Conservation (phyloP, 2,329 filamentous ascomycete species). For the Phyllosticta paracitricarpa region DNA sequence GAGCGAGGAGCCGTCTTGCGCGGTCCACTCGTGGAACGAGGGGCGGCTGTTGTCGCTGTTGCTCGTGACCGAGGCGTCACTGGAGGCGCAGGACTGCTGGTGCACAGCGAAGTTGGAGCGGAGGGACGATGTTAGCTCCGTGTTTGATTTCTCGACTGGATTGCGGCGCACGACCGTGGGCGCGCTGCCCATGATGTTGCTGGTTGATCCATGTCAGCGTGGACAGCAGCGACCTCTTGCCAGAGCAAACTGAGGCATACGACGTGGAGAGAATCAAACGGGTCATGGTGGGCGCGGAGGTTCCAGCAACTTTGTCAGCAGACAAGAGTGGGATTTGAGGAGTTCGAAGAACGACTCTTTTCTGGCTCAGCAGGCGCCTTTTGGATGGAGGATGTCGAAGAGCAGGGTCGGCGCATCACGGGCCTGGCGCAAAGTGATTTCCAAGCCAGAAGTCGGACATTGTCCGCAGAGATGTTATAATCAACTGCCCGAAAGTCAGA, state of each 20-base stretch:
- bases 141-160: conserved; percentile 73
- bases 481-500: neutral
- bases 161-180: conserved; percentile 76
- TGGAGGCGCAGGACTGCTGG: conserved; percentile 44
- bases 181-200: conserved; percentile 77
- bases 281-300: conserved; percentile 26
- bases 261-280: conserved; percentile 79
- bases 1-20: conserved; percentile 39
- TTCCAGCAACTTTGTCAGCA: neutral
- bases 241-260: conserved; percentile 42
- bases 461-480: conserved; percentile 3
- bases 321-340: neutral
- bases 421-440: conserved; percentile 10
- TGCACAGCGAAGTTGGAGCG: conserved; percentile 72
- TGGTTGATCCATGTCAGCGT: conserved; percentile 44
- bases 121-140: conserved; percentile 82
- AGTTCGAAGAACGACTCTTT: neutral
- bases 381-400: conserved; percentile 2
- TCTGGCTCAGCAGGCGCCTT: neutral
- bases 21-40: conserved; percentile 55
- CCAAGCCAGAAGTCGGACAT: conserved; percentile 3
- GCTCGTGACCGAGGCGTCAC: conserved; percentile 18
- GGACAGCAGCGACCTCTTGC: conserved; percentile 13
- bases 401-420: conserved; percentile 13
- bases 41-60: neutral